phyloP scores from a whole-genome alignment of 2,329 filamentous ascomycete genomes.

The Penicillium sp. region DNA sequence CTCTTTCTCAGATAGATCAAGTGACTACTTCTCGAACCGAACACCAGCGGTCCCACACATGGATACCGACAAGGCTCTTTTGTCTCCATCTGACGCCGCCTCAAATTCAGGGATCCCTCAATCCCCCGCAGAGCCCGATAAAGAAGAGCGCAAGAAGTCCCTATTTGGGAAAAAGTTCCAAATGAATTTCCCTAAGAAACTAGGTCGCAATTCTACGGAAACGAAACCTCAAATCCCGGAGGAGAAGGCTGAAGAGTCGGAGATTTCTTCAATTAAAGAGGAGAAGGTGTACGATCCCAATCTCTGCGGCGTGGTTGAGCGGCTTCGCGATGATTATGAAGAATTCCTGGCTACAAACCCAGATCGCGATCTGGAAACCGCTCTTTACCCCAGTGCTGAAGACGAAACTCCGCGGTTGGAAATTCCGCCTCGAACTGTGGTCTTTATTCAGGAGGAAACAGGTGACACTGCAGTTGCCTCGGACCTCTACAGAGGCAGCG shows the following conservation, averaged over 20 bases:
- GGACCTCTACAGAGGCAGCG: conserved; percentile 87
- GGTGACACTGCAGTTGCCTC: conserved; percentile 65
- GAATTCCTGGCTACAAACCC: conserved; percentile 42
- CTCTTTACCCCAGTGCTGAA: conserved; percentile 44
- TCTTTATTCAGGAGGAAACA: conserved; percentile 65
- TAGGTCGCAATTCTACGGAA: conserved; percentile 65
- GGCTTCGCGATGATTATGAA: conserved; percentile 48
- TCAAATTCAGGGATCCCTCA: conserved; percentile 46
- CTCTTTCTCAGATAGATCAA: conserved; percentile 58
- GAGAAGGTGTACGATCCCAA: conserved; percentile 48
- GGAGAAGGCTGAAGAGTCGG: conserved; percentile 64
- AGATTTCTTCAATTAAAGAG: conserved; percentile 53
- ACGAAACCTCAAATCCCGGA: conserved; percentile 71
- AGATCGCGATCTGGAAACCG: conserved; percentile 37
- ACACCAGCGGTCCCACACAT: conserved; percentile 37
- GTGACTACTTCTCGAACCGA: conserved; percentile 75
- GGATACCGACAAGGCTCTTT: conserved; percentile 52
- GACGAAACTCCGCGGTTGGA: conserved; percentile 47
- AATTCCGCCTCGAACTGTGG: conserved; percentile 53
- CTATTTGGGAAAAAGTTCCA: conserved; percentile 83
- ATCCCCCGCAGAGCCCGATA: conserved; percentile 56
- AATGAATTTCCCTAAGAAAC: conserved; percentile 75
- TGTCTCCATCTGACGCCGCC: conserved; percentile 45
- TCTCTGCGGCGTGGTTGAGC: conserved; percentile 47
- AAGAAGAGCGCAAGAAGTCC: conserved; percentile 62